Conservation (phyloP, 768 basidiomycete species). For the Candolleomyces efflorescens region DNA sequence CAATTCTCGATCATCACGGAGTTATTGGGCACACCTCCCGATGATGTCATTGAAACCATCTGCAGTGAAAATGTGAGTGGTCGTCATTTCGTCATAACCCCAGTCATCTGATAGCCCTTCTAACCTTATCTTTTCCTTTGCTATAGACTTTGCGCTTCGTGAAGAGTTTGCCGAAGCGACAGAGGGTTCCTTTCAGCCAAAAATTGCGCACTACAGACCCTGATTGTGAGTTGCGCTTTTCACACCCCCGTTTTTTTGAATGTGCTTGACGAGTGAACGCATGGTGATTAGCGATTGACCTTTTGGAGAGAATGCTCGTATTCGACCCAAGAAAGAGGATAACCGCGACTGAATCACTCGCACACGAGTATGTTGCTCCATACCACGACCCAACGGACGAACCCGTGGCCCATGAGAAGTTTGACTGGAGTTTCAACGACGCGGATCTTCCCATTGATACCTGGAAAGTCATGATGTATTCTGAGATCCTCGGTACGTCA, state of each 20-base stretch:
- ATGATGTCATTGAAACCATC: slow-evolving; percentile 99
- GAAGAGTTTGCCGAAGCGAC: slow-evolving; percentile 94
- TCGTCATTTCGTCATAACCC: background rate
- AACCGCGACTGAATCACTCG: slow-evolving; percentile 86
- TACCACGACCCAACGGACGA: slow-evolving; percentile 99
- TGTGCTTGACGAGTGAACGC: too few species aligned
- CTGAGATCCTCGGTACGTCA: slow-evolving; percentile 84
- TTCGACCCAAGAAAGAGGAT: slow-evolving; percentile 98
- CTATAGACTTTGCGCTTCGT: slow-evolving; percentile 93
- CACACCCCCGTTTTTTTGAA: too few species aligned
- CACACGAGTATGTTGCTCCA: slow-evolving; percentile 91
- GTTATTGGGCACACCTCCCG: slow-evolving; percentile 94
- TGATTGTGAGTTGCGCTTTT: slow-evolving; percentile 51
- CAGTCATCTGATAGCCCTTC: slow-evolving; percentile 12
- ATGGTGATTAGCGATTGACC: slow-evolving; percentile 67
- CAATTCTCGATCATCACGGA: slow-evolving; percentile 99
- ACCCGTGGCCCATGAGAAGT: slow-evolving; percentile 87
- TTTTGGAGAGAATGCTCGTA: slow-evolving; percentile 98
- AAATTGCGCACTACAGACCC: slow-evolving; percentile 88
- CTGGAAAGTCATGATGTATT: slow-evolving; percentile 99
- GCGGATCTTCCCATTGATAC: slow-evolving; percentile 97
- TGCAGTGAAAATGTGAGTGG: slow-evolving; percentile 88
- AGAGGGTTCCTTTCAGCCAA: slow-evolving; percentile 91
- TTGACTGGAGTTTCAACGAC: slow-evolving; percentile 99
- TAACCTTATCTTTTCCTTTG: slow-evolving; percentile 5